Conservation (phyloP, 148 eudicot genomes). For the Spergularia marina region DNA sequence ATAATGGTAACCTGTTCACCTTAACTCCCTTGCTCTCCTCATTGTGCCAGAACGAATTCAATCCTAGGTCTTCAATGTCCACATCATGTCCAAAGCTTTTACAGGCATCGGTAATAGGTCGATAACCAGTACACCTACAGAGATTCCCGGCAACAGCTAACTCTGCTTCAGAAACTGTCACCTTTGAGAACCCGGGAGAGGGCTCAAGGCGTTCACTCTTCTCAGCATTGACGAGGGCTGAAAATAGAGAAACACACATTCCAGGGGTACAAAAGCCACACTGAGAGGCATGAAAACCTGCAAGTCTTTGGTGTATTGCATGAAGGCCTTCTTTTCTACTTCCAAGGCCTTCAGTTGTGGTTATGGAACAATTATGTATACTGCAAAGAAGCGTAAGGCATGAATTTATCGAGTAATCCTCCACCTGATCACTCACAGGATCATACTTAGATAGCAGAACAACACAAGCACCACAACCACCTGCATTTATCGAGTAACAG, state of each 20-base stretch:
- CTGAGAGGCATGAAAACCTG: conserved; percentile 94
- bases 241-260: conserved; percentile 82
- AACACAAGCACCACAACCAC: conserved; percentile 95
- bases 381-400: conserved; percentile 91
- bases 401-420: conserved; percentile 59
- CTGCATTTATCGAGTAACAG: conserved; percentile 30
- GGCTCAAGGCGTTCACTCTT: conserved; percentile 40
- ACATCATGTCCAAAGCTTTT: conserved; percentile 87
- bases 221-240: conserved; percentile 79
- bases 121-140: conserved; percentile 95
- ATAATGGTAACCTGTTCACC: conserved; percentile 50
- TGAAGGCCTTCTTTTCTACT: conserved; percentile 87
- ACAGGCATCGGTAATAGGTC: conserved; percentile 90
- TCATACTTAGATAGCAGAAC: conserved; percentile 82
- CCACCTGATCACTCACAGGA: conserved; percentile 42
- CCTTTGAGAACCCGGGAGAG: conserved; percentile 66
- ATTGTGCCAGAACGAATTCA: conserved; percentile 72
- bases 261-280: conserved; percentile 99
- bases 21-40: conserved; percentile 51
- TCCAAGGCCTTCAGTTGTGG: conserved; percentile 92
- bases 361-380: conserved; percentile 71
- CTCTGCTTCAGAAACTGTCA: conserved; percentile 74
- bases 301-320: conserved; percentile 78
- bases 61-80: conserved; percentile 89
- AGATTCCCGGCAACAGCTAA: conserved; percentile 74